Base-by-base conservation (phyloP, 2,329 filamentous ascomycete genomes). In the Paecilomyces dactylethromorphus region DNA sequence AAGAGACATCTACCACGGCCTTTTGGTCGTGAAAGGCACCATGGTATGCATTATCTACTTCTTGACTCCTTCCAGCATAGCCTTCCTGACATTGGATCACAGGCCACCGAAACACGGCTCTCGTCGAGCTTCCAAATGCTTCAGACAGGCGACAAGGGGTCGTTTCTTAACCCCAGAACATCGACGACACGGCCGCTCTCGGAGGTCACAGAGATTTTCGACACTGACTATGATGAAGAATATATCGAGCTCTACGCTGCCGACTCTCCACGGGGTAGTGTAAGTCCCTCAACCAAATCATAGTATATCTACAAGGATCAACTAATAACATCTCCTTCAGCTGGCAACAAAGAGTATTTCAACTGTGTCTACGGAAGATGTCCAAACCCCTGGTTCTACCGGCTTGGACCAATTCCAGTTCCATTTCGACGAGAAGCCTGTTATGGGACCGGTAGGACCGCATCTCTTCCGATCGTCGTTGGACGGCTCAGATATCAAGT, bases 301-400 rank as follows among this genome's bases (percentile, higher is more conserved):
- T 49, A 8, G 21, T 50, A 49, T 12, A 3, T 24, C 49, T 15
- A 13, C 6, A 32, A 31, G 3, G 7, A 33, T 49, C 26, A 26
- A 61, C 12, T 32, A 18, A 31, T 21, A 11, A 11, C 6, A 15
- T 11, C 50, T 11, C 12, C 10, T 26, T 13, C 69, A 92, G 89
- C 82, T 84, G 62, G 83, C 82, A 66, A 84, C 89, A 68, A 85
- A 85, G 60, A 95, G 91, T 78, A 86, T 92, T 70, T 93, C 91
- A 2, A 96, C 92, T 1, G 81, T 94, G 39, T 96, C 92, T 6
- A 93, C 91, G 68, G 91, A 95, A 68, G 92, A 96, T 71, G 82
- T 87, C 3, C 85, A 85, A 31, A 96, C 92, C 26, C 92, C 92
- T 18, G 83, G 85, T 62, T 88, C 88, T 53, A 81, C 81, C 64